Conservation (phyloP, 169 alveolate species). For the Plasmodium gaboni region DNA sequence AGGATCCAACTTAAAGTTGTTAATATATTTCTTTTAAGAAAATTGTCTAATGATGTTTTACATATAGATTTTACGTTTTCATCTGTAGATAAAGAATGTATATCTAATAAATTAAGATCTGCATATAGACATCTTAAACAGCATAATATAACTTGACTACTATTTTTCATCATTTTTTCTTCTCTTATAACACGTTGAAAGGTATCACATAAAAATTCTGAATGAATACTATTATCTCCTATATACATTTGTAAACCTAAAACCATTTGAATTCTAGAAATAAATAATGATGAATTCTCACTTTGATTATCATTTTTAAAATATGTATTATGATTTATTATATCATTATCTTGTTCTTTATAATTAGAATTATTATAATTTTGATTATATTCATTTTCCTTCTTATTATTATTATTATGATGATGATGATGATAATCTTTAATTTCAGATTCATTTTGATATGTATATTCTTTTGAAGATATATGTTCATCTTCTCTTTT, state of each 20-base stretch:
- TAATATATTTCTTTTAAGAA: slow-evolving; percentile 29
- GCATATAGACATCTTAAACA: slow-evolving; percentile 69
- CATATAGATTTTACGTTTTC: slow-evolving; percentile 67
- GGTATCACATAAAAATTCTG: slow-evolving; percentile 67
- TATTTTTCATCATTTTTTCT: slow-evolving; percentile 66
- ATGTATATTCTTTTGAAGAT: too few species aligned
- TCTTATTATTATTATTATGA: neutral
- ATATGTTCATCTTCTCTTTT: neutral
- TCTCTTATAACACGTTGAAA: slow-evolving; percentile 61
- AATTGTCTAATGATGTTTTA: slow-evolving; percentile 42
- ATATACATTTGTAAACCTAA: slow-evolving; percentile 66
- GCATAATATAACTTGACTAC: slow-evolving; percentile 56
- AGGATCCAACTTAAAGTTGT: slow-evolving; percentile 63
- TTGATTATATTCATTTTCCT: neutral
- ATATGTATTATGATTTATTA: neutral
- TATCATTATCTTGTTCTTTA: neutral
- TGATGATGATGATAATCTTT: too few species aligned
- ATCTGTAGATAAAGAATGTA: slow-evolving; percentile 58
- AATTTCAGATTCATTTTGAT: too few species aligned
- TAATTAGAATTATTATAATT: neutral
- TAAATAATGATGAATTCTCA: slow-evolving; percentile 15
- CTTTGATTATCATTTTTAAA: neutral
- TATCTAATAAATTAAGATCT: slow-evolving; percentile 36
- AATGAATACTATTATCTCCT: slow-evolving; percentile 69
- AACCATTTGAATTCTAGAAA: slow-evolving; percentile 64